Conservation (phyloP, 1,284 basidiomycete genomes). For the Microbotryum silenes-acaulis region DNA sequence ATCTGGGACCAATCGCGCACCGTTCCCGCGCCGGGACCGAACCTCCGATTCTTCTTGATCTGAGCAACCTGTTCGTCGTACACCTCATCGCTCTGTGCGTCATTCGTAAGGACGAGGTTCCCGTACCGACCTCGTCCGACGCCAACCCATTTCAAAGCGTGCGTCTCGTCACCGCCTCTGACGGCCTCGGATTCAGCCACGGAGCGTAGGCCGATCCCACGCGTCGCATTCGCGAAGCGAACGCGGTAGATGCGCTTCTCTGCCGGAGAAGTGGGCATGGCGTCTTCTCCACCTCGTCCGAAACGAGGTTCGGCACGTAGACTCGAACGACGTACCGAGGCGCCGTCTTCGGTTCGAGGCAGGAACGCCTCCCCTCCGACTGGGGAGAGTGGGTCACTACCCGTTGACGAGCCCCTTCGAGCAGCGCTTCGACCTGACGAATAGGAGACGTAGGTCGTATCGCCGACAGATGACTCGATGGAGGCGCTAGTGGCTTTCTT, state of each 20-base stretch:
- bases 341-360: too few species aligned
- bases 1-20: too few species aligned
- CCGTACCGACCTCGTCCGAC: conserved; percentile 15
- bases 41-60: conserved; percentile 20
- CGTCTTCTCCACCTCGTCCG: background rate
- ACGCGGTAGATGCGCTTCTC: conserved; percentile 11
- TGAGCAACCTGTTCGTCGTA: conserved; percentile 12
- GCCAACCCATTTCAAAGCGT: conserved; percentile 16
- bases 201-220: conserved; percentile 18
- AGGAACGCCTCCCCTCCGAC: too few species aligned
- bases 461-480: conserved; percentile 11
- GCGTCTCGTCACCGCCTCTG: conserved; percentile 6
- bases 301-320: background rate
- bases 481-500: background rate
- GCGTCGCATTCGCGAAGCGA: conserved; percentile 18
- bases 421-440: background rate
- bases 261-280: background rate
- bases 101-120: conserved; percentile 6
- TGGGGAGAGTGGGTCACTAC: too few species aligned
- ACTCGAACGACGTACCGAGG: background rate
- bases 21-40: too few species aligned
- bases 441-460: conserved; percentile 18
- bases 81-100: conserved; percentile 10
- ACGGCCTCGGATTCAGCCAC: conserved; percentile 21
- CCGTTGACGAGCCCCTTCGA: background rate